Evolutionary conservation across 225 moss, liverwort and hornwort genomes (phyloP).

Genomic region (Thuidium tamariscinum): DNA sequence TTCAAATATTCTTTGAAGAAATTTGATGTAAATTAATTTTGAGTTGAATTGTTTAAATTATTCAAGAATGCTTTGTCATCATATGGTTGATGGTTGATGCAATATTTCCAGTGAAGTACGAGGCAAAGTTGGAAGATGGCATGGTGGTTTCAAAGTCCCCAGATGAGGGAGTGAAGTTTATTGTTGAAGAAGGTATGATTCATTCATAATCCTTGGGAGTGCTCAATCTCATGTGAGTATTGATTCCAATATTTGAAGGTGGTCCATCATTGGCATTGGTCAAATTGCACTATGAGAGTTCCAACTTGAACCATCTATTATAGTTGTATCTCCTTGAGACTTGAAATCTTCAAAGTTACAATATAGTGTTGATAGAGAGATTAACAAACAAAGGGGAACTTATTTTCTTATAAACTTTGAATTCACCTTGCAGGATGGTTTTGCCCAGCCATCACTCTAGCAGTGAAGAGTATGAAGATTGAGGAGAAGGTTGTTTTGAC

Average conservation of each 20-base stretch:
- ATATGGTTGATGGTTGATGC: neutral
- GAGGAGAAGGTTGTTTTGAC: conserved; percentile 49
- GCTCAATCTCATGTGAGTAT: neutral
- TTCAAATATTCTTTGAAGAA: neutral
- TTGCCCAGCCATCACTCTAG: conserved; percentile 53
- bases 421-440: conserved; percentile 41
- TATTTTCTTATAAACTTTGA: neutral
- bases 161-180: conserved; percentile 55
- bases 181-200: conserved; percentile 44
- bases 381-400: neutral
- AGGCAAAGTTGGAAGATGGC: conserved; percentile 56
- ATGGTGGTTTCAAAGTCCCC: conserved; percentile 54
- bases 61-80: neutral
- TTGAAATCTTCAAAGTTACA: neutral
- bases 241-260: neutral
- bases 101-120: conserved; percentile 50
- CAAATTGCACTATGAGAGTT: neutral
- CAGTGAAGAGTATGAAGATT: conserved; percentile 74
- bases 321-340: neutral
- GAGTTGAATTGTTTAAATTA: too few relatives aligned
- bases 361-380: neutral
- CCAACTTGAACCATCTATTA: neutral
- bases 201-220: neutral
- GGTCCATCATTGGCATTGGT: neutral
- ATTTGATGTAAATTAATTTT: neutral